These are phyloP conservation scores for Penicillium sp. DNA, from an alignment of 2,329 filamentous ascomycete species.

Conservation along the genomic window DNA sequence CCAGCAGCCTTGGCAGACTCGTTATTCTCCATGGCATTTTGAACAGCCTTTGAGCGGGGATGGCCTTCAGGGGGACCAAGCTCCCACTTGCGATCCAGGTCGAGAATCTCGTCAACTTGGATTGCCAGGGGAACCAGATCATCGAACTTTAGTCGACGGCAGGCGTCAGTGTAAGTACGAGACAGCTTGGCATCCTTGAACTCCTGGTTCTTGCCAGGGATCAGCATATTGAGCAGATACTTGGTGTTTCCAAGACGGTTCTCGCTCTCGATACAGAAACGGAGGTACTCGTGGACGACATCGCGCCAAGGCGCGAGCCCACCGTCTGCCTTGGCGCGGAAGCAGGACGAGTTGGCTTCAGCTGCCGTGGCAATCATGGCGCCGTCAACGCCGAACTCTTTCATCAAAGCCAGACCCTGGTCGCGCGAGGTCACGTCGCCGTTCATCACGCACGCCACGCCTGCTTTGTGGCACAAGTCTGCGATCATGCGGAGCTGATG, in stretches of 20 bases:
- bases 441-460: constrained; percentile 93
- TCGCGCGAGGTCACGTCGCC: constrained; percentile 80
- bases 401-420: constrained; percentile 67
- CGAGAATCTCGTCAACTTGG: constrained; percentile 62
- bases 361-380: constrained; percentile 96
- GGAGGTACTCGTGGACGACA: constrained; percentile 73
- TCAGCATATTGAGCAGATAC: constrained; percentile 78
- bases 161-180: constrained; percentile 70
- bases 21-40: constrained; percentile 36
- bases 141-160: constrained; percentile 63
- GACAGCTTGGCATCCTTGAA: constrained; percentile 62
- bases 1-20: constrained; percentile 37
- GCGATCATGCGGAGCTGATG: constrained; percentile 82
- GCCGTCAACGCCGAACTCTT: constrained; percentile 82
- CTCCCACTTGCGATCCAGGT: constrained; percentile 28
- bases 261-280: constrained; percentile 69
- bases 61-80: constrained; percentile 14
- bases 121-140: constrained; percentile 63
- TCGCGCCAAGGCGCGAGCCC: constrained; percentile 72
- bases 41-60: constrained; percentile 27
- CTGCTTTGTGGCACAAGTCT: constrained; percentile 73
- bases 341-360: constrained; percentile 87
- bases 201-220: constrained; percentile 71
- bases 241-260: constrained; percentile 94
- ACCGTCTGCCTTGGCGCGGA: constrained; percentile 67